Conservation (phyloP, 345 rosid genomes). For the Limnanthes douglasii region DNA sequence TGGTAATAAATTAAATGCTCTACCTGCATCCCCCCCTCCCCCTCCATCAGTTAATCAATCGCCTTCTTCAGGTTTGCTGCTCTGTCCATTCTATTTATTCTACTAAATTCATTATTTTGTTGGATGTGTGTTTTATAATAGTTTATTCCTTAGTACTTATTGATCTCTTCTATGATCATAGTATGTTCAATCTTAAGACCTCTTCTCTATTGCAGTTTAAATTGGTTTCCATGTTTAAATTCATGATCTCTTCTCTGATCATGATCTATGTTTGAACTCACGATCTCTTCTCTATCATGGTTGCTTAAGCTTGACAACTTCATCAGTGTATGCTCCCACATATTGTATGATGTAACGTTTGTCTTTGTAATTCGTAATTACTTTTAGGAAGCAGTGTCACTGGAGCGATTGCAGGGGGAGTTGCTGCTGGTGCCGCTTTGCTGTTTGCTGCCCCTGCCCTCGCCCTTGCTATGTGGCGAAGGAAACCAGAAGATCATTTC, state of each 20-base stretch:
- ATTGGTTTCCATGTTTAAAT: too few species aligned
- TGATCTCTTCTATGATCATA: too few species aligned
- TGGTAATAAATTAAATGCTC: conserved; percentile 11
- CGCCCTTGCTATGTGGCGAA: conserved; percentile 54
- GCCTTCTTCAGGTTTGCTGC: conserved; percentile 27
- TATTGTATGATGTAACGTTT: too few species aligned
- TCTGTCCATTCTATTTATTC: conserved; percentile 1
- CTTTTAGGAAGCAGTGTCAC: conserved; percentile 29
- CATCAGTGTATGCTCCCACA: too few species aligned
- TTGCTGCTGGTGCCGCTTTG: conserved; percentile 80
- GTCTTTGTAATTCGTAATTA: too few species aligned
- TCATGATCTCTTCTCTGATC: too few species aligned
- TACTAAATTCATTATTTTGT: not conserved
- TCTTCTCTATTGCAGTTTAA: too few species aligned
- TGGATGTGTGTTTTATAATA: too few species aligned
- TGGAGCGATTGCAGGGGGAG: conserved; percentile 83
- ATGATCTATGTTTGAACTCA: too few species aligned
- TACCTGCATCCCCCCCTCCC: conserved; percentile 40
- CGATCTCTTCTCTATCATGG: too few species aligned
- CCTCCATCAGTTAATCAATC: conserved; percentile 20
- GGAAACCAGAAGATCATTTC: conserved; percentile 58
- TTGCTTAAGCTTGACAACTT: too few species aligned
- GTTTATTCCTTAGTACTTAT: not conserved
- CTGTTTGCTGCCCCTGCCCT: conserved; percentile 73
- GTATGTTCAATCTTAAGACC: too few species aligned